These are phyloP conservation scores for Schwanniomyces etchellsii DNA, from an alignment of 1,139 yeast genomes.

Conservation along the genomic window DNA sequence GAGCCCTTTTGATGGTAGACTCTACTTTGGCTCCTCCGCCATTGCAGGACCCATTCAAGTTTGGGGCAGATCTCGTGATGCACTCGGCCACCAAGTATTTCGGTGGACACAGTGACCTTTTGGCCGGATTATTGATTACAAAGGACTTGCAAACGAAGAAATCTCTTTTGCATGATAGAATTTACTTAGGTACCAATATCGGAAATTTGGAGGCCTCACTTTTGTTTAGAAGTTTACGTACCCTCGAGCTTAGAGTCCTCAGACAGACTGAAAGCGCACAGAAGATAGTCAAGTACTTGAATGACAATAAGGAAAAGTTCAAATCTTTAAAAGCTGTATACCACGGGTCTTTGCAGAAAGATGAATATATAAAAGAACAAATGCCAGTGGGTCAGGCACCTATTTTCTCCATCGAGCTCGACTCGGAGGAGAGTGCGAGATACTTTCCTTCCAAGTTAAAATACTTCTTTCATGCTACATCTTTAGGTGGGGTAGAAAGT, in stretches of 20 bases:
- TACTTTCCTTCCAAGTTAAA: constrained; percentile 60
- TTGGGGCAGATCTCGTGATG: constrained; percentile 76
- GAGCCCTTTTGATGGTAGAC: constrained; percentile 69
- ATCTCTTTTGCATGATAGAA: constrained; percentile 53
- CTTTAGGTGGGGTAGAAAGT: constrained; percentile 91
- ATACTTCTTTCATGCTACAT: constrained; percentile 83
- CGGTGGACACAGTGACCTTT: constrained; percentile 90
- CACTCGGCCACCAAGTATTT: constrained; percentile 90
- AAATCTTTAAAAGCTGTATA: constrained; percentile 47
- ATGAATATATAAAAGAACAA: constrained; percentile 58
- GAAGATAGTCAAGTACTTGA: constrained; percentile 55
- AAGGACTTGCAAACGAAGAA: constrained; percentile 43
- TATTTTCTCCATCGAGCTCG: constrained; percentile 62
- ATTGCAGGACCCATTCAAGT: constrained; percentile 61
- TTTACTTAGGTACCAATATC: constrained; percentile 69
- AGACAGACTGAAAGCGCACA: constrained; percentile 63
- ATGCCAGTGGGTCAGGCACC: constrained; percentile 67
- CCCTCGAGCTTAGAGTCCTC: constrained; percentile 64
- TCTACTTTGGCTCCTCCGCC: constrained; percentile 96
- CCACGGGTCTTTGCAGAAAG: constrained; percentile 75
- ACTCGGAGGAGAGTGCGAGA: constrained; percentile 51
- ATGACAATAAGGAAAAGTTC: constrained; percentile 39
- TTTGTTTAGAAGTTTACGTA: constrained; percentile 71
- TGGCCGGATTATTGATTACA: constrained; percentile 74
- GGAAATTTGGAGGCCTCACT: constrained; percentile 74